Evolutionary conservation across 768 basidiomycete species (phyloP), one percentile per base, ranked within the genome.

Genomic region (Suillus paluster): DNA sequence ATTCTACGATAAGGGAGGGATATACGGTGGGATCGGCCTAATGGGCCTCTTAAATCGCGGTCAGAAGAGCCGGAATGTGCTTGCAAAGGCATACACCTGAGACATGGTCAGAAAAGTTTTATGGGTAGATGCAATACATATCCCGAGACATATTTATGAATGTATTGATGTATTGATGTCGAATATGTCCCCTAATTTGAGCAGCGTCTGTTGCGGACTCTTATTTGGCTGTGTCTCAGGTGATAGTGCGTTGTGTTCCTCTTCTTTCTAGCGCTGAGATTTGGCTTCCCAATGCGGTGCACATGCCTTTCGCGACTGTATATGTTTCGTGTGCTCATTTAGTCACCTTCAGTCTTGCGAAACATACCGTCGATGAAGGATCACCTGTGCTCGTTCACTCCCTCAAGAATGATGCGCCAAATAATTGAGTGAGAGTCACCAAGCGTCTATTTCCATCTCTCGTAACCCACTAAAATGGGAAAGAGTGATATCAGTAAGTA

Each of bases 41-140:
- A 27, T 50, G 27, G 19, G 49, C 27, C 1, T 50, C 49, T 50
- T 50, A 50, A 50, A 48, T 50, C 49, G 49, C 49, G 19, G 49
- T n/a, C 49, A 33, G 49, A 50, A 30, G 49, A 30, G 38, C 23
- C 17, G n/a, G 52, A 17, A 17, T n/a, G 54, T 55, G 36, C 23
- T 34, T 10, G 53, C 33, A 19, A 39, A 39, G 54, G 54, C 25
- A 55, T 39, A n/a, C n/a, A n/a, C n/a, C n/a, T n/a, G n/a, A n/a
- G 38, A 21, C n/a, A n/a, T n/a, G n/a, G n/a, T n/a, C n/a, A n/a
- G n/a, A n/a, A n/a, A n/a, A n/a, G n/a, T n/a, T n/a, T n/a, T n/a
- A n/a, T n/a, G n/a, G n/a, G n/a, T n/a, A n/a, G n/a, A n/a, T n/a
- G n/a, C n/a, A n/a, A n/a, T n/a, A n/a, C n/a, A n/a, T n/a, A n/a